Evolutionary conservation across 2,329 filamentous ascomycete species (phyloP).

Genomic region (Xylaria hypoxylon): DNA sequence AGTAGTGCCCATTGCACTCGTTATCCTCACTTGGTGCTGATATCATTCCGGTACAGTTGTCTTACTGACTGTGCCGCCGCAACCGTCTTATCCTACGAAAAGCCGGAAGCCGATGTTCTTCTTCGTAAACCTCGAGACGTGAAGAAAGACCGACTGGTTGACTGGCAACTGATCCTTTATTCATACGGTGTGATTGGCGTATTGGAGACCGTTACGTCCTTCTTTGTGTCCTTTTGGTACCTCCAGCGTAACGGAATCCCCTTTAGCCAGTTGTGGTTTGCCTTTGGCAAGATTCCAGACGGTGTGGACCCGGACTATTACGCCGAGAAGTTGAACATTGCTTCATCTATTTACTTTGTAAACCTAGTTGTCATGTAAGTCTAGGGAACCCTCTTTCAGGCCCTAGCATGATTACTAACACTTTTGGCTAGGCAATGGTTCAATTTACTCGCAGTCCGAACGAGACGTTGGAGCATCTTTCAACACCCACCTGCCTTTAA

Average conservation of each 20-base stretch:
- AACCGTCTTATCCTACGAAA: slow-evolving; percentile 79
- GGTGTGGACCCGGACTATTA: slow-evolving; percentile 66
- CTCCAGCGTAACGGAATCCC: slow-evolving; percentile 71
- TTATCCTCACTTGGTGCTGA: not conserved
- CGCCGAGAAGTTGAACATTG: slow-evolving; percentile 67
- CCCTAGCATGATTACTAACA: not conserved
- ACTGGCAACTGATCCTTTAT: slow-evolving; percentile 78
- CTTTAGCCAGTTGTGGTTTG: slow-evolving; percentile 75
- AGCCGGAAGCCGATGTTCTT: slow-evolving; percentile 80
- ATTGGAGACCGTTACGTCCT: slow-evolving; percentile 68
- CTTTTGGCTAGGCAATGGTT: slow-evolving; percentile 71
- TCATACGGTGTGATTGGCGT: slow-evolving; percentile 78
- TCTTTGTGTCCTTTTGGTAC: slow-evolving; percentile 76
- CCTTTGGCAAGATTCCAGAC: slow-evolving; percentile 67
- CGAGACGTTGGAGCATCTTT: slow-evolving; percentile 73
- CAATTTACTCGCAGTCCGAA: slow-evolving; percentile 77
- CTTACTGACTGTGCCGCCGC: slow-evolving; percentile 83
- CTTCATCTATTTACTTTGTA: slow-evolving; percentile 82
- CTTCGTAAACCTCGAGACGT: slow-evolving; percentile 74
- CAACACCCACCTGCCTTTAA: slow-evolving; percentile 78
- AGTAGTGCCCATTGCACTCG: slow-evolving; percentile 42
- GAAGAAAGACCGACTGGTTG: slow-evolving; percentile 77
- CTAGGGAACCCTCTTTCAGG: not conserved
- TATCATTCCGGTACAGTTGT: slow-evolving; percentile 58
- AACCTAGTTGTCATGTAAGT: slow-evolving; percentile 81